Evolutionary conservation across 768 basidiomycete species (phyloP).

Genomic region (Tephrocybe sp.): DNA sequence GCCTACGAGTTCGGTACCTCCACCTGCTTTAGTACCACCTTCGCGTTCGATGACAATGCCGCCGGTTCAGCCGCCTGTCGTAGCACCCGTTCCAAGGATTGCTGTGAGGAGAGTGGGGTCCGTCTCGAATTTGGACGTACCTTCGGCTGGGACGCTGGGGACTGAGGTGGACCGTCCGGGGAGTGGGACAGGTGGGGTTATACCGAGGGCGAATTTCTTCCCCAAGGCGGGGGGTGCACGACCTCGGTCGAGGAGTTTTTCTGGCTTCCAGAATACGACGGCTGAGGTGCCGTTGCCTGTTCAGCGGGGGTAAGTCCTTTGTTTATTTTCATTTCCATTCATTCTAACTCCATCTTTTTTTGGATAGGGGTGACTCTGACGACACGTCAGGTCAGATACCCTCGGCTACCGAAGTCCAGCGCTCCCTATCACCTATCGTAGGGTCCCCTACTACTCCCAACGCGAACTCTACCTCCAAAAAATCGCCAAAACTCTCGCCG

Average conservation of each 20-base stretch:
- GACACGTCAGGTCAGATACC: slow-evolving; percentile 20
- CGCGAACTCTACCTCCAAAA: slow-evolving; percentile 11
- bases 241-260: slow-evolving; percentile 78
- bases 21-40: not conserved
- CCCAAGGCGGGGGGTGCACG: slow-evolving; percentile 52
- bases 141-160: not conserved
- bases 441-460: slow-evolving; percentile 14
- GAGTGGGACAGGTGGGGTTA: slow-evolving; percentile 20
- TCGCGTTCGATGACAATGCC: not conserved
- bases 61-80: not conserved
- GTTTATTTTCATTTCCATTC: not conserved
- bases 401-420: slow-evolving; percentile 20
- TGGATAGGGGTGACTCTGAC: slow-evolving; percentile 27
- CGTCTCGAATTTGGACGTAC: slow-evolving; percentile 8
- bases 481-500: slow-evolving; percentile 17
- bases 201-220: slow-evolving; percentile 66
- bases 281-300: slow-evolving; percentile 30
- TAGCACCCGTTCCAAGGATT: slow-evolving; percentile 2
- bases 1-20: not conserved
- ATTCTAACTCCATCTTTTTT: not conserved
- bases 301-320: slow-evolving; percentile 27
- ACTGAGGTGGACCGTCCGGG: slow-evolving; percentile 1
- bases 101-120: slow-evolving; percentile 9
- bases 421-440: slow-evolving; percentile 22
- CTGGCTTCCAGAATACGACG: slow-evolving; percentile 54